phyloP scores from a whole-genome alignment of 2,329 filamentous ascomycete genomes.

The Paracamarosporium sp. region DNA sequence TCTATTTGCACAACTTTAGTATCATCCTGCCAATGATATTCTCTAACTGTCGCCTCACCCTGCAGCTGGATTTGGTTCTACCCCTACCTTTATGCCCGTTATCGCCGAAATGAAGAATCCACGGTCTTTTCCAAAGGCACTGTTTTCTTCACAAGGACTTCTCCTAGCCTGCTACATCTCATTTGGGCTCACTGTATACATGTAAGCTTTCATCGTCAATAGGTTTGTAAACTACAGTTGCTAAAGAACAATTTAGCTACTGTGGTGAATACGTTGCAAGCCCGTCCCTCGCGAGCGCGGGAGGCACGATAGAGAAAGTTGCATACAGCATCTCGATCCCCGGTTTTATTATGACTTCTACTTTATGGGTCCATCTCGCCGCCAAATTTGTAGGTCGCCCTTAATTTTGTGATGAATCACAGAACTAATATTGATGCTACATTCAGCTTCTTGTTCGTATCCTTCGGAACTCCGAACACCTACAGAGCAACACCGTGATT shows the following conservation, averaged over 20 bases:
- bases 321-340: conserved; percentile 3
- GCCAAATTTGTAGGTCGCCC: conserved; percentile 1
- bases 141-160: background rate
- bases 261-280: conserved; percentile 1
- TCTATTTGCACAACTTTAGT: too few relatives aligned
- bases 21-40: too few relatives aligned
- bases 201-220: background rate
- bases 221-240: background rate
- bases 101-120: conserved; percentile 6
- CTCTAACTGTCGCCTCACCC: too few relatives aligned
- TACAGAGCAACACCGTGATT: conserved; percentile 2
- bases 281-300: conserved; percentile 2
- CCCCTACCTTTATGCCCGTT: conserved; percentile 6
- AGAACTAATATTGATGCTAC: background rate
- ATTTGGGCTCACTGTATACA: background rate
- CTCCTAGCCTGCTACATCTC: background rate
- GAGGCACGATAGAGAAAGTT: conserved; percentile 3
- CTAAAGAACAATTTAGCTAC: background rate
- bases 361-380: conserved; percentile 1
- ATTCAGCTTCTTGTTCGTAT: background rate
- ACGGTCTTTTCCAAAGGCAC: background rate
- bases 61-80: background rate
- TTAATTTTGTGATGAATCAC: background rate
- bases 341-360: conserved; percentile 3
- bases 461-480: conserved; percentile 5